These are phyloP conservation scores for Cinnamomum chago DNA, from an alignment of 164 flowering plant genomes.

Conservation along the genomic window DNA sequence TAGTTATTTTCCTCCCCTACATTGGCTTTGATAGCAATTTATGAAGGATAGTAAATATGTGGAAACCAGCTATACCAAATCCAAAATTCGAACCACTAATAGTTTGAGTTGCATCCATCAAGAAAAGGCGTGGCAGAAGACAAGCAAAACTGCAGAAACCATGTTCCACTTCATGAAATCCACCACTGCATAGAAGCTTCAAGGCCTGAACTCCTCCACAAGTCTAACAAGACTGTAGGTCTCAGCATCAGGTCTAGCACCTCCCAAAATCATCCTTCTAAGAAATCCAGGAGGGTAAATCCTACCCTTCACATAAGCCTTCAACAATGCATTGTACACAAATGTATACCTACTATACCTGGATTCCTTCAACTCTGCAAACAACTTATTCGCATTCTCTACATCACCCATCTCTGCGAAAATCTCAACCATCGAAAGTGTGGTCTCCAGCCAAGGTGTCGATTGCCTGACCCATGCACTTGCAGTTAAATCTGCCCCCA, in stretches of 20 bases:
- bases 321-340: constrained; percentile 74
- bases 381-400: constrained; percentile 65
- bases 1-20: neutral
- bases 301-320: constrained; percentile 82
- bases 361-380: constrained; percentile 60
- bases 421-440: constrained; percentile 55
- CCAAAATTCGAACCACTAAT: no score
- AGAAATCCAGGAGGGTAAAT: constrained; percentile 65
- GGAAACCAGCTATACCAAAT: neutral
- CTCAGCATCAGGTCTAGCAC: constrained; percentile 90
- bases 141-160: neutral
- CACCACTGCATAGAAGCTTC: neutral
- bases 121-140: neutral
- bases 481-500: constrained; percentile 35
- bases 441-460: constrained; percentile 89
- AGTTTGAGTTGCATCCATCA: neutral
- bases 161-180: neutral
- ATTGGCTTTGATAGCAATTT: neutral
- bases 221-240: constrained; percentile 81
- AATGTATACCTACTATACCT: constrained; percentile 75
- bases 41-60: neutral
- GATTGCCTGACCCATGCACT: constrained; percentile 50
- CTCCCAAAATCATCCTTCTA: constrained; percentile 81
- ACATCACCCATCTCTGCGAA: constrained; percentile 83
- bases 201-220: constrained; percentile 47